Conservation (phyloP, 345 rosid genomes). For the Kandelia obovata region DNA sequence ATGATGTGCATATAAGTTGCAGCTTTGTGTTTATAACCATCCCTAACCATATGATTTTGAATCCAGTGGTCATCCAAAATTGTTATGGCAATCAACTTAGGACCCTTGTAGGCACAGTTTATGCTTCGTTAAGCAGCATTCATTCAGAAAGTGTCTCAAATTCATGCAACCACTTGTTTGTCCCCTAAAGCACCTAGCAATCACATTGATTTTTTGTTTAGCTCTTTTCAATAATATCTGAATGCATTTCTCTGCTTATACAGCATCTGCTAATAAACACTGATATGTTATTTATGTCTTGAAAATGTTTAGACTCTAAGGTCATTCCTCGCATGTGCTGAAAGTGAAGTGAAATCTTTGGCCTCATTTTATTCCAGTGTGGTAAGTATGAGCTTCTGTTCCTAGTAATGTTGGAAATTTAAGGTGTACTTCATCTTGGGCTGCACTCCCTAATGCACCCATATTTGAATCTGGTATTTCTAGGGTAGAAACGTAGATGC, state of each 20-base stretch:
- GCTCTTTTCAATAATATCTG: background rate
- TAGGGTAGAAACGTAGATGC: conserved; percentile 79
- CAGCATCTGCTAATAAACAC: background rate
- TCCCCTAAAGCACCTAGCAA: too few species aligned
- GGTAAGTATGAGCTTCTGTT: conserved; percentile 22
- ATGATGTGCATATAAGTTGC: too few species aligned
- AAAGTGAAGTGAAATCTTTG: conserved; percentile 27
- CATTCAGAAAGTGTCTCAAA: too few species aligned
- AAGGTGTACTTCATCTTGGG: background rate
- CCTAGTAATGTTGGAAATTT: conserved; percentile 1
- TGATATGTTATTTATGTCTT: background rate
- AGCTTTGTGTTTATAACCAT: too few species aligned
- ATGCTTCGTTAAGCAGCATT: too few species aligned
- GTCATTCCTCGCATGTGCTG: conserved; percentile 24
- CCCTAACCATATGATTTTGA: too few species aligned
- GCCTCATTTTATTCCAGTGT: conserved; percentile 27
- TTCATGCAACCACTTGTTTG: too few species aligned
- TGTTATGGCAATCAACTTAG: too few species aligned
- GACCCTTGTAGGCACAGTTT: too few species aligned
- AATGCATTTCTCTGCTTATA: background rate
- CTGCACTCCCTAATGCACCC: conserved; percentile 7
- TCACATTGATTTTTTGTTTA: background rate
- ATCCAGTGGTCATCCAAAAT: too few species aligned
- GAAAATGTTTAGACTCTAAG: conserved; percentile 17
- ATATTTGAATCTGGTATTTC: conserved; percentile 21